Percentiles rank a stretch among this genome's conserved stretches.
phyloP scores from a whole-genome alignment of 78 protist genomes.

The Polysphondylium violaceum region DNA sequence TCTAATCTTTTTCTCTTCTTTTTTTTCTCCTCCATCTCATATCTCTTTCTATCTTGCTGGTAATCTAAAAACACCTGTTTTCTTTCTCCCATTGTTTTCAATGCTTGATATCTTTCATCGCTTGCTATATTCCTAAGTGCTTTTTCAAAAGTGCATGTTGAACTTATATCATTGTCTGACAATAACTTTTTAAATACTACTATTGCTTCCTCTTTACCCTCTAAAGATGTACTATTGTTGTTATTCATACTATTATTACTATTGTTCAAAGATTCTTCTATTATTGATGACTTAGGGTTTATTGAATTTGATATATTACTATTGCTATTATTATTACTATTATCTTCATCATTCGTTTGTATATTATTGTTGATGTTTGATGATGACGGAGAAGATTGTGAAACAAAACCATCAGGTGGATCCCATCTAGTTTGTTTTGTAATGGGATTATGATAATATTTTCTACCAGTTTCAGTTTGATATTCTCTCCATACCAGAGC shows the following conservation, averaged over 20 bases:
- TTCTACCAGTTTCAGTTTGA: conserved; percentile 43
- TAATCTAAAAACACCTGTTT: conserved; percentile 47
- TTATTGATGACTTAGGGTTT: too few relatives aligned
- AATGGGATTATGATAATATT: conserved; percentile 48
- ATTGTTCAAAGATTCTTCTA: too few relatives aligned
- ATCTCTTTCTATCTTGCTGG: conserved; percentile 37
- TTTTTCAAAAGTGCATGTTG: conserved; percentile 59
- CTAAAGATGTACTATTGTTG: background rate
- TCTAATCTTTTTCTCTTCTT: conserved; percentile 36
- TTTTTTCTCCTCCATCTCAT: conserved; percentile 43
- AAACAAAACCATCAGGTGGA: background rate
- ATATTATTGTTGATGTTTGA: background rate
- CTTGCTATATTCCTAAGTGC: conserved; percentile 30
- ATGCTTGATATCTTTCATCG: conserved; percentile 52
- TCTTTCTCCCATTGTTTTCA: conserved; percentile 72
- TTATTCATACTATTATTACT: background rate
- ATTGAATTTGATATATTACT: background rate
- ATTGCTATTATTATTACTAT: background rate
- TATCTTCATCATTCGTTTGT: background rate
- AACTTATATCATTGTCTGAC: conserved; percentile 13
- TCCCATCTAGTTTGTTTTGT: conserved; percentile 59
- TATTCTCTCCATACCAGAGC: conserved; percentile 46
- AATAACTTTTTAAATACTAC: conserved; percentile 27
- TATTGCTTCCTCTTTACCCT: conserved; percentile 22
- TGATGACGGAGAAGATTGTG: conserved; percentile 1